Percentiles rank a stretch among this genome's conserved stretches.
These are phyloP conservation scores for Nicotiana undulata DNA, from an alignment of 257 asterid species.

Conservation along the genomic window DNA sequence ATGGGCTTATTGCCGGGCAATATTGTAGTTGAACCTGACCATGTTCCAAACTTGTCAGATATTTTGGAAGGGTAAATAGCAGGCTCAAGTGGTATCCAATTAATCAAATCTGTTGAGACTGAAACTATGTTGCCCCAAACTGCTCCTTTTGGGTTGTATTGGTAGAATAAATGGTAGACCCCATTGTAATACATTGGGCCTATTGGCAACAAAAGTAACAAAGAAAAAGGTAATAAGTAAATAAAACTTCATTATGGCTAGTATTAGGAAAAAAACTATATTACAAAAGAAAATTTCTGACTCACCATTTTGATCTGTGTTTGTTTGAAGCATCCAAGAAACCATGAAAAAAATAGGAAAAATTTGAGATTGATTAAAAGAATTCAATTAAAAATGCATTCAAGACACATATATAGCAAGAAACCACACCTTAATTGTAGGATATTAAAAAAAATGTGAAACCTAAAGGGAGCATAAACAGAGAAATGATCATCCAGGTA, in stretches of 20 bases:
- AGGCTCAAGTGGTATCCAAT: constrained; percentile 38
- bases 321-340: neutral
- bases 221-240: neutral
- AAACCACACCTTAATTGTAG: neutral
- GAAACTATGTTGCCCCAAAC: constrained; percentile 76
- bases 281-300: neutral
- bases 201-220: neutral
- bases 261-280: neutral
- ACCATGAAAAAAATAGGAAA: constrained; percentile 11
- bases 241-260: neutral
- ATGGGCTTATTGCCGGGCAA: constrained; percentile 61
- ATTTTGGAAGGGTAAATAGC: constrained; percentile 57
- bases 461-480: neutral
- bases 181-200: constrained; percentile 80
- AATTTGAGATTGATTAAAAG: neutral
- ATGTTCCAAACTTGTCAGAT: constrained; percentile 59
- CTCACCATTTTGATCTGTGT: constrained; percentile 40
- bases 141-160: constrained; percentile 66
- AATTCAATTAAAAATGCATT: neutral
- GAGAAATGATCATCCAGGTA: neutral
- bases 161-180: constrained; percentile 64
- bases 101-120: constrained; percentile 54
- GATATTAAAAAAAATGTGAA: neutral
- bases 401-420: neutral
- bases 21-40: constrained; percentile 81